Evolutionary conservation across 306 rosid genomes (phyloP).

Genomic region (Corylus heterophylla): DNA sequence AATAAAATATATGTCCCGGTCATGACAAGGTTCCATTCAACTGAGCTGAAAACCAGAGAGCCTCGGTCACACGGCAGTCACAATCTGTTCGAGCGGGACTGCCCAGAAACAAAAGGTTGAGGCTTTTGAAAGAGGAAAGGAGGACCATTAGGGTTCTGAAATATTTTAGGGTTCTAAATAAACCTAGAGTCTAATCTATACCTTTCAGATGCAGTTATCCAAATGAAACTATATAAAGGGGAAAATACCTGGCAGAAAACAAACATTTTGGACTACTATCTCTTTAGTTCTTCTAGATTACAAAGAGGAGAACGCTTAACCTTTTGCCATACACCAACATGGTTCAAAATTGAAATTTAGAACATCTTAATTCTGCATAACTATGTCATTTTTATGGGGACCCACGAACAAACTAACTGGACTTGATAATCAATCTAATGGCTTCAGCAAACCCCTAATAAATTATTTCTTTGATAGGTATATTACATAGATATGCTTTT

Average conservation of each 20-base stretch:
- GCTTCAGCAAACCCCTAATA: not conserved
- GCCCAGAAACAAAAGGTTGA: no score
- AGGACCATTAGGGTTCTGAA: no score
- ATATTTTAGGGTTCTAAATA: no score
- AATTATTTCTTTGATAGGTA: not conserved
- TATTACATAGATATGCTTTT: not conserved
- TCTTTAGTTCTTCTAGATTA: not conserved
- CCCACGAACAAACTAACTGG: not conserved
- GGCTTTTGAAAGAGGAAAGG: no score
- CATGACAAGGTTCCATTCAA: no score
- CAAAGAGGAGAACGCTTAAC: not conserved
- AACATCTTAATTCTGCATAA: not conserved
- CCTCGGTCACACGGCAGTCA: no score
- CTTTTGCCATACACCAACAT: conserved; percentile 5
- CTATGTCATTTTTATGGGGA: not conserved
- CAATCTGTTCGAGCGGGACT: no score
- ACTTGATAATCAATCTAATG: not conserved
- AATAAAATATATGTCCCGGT: no score
- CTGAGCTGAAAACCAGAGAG: no score
- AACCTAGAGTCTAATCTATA: no score
- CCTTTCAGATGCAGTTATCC: not conserved
- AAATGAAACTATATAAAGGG: not conserved
- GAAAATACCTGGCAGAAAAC: not conserved
- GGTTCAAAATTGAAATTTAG: not conserved
- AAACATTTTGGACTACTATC: not conserved